Evolutionary conservation across 768 basidiomycete genomes (phyloP).

Genomic region (Kwoniella shandongensis): DNA sequence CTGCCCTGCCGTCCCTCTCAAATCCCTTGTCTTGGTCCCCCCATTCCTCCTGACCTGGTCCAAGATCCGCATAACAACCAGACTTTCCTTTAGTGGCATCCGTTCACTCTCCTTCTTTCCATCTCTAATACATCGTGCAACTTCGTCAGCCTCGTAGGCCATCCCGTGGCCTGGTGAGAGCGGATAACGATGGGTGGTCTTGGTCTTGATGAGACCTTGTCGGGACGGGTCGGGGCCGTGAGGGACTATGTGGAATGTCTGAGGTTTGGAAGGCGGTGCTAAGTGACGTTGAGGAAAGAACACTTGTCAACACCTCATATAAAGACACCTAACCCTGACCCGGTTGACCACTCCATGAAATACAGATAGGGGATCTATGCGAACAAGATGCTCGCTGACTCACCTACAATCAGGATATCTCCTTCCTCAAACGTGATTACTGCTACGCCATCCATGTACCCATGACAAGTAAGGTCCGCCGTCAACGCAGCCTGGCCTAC

Average conservation of each 20-base stretch:
- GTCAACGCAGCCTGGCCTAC: constrained; percentile 58
- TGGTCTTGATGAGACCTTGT: constrained; percentile 61
- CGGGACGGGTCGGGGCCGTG: constrained; percentile 46
- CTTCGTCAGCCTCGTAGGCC: constrained; percentile 86
- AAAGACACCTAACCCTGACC: no score
- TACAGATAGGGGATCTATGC: no score
- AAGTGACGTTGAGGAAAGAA: background rate
- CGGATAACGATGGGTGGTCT: constrained; percentile 57
- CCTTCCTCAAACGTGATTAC: constrained; percentile 73
- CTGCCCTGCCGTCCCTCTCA: constrained; percentile 30
- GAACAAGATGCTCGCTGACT: constrained; percentile 34
- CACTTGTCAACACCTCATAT: no score
- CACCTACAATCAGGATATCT: constrained; percentile 60
- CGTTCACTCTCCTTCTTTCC: constrained; percentile 69
- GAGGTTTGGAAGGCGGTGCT: constrained; percentile 32
- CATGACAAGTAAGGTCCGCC: constrained; percentile 28
- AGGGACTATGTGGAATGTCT: constrained; percentile 31
- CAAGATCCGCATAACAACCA: constrained; percentile 78
- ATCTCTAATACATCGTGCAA: constrained; percentile 72
- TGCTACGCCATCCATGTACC: constrained; percentile 18
- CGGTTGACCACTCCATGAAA: no score
- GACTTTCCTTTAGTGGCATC: constrained; percentile 76
- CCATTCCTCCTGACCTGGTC: constrained; percentile 74
- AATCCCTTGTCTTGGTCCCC: constrained; percentile 59
- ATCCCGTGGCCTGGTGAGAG: constrained; percentile 62